Percentiles rank a stretch among this genome's conserved stretches.
phyloP scores from a whole-genome alignment of 805 yeast genomes.

The Ogataea paraovalis region DNA sequence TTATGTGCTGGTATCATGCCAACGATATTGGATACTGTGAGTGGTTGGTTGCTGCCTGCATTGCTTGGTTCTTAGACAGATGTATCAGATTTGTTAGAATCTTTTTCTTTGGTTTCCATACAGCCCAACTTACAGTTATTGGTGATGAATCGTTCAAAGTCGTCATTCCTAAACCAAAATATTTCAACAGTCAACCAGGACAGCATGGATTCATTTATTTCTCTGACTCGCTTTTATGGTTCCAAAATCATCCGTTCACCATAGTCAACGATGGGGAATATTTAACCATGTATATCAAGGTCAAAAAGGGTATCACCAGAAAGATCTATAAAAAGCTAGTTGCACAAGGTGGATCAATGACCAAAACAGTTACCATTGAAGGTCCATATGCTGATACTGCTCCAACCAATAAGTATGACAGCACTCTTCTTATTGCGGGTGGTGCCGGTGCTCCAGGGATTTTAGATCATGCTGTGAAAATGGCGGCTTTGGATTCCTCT shows the following conservation, averaged over 20 bases:
- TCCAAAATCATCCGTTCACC: slow-evolving; percentile 77
- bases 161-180: slow-evolving; percentile 45
- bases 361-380: slow-evolving; percentile 43
- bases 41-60: slow-evolving; percentile 35
- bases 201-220: slow-evolving; percentile 55
- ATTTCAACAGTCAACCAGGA: slow-evolving; percentile 52
- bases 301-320: slow-evolving; percentile 51
- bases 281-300: slow-evolving; percentile 40
- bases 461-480: slow-evolving; percentile 33
- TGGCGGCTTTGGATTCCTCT: slow-evolving; percentile 24
- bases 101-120: slow-evolving; percentile 21
- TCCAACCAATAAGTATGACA: slow-evolving; percentile 45
- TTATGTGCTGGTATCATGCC: slow-evolving; percentile 58
- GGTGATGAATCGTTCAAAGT: slow-evolving; percentile 38
- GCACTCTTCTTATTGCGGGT: slow-evolving; percentile 57
- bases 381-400: slow-evolving; percentile 66
- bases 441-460: slow-evolving; percentile 69
- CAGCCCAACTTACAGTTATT: slow-evolving; percentile 18
- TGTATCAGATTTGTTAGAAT: slow-evolving; percentile 36
- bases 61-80: slow-evolving; percentile 53
- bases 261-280: slow-evolving; percentile 37
- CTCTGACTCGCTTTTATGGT: slow-evolving; percentile 44
- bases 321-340: slow-evolving; percentile 32
- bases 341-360: slow-evolving; percentile 27
- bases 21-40: slow-evolving; percentile 31